Evolutionary conservation across 148 eudicot genomes (phyloP).

Genomic region (Nepenthes gracilis): DNA sequence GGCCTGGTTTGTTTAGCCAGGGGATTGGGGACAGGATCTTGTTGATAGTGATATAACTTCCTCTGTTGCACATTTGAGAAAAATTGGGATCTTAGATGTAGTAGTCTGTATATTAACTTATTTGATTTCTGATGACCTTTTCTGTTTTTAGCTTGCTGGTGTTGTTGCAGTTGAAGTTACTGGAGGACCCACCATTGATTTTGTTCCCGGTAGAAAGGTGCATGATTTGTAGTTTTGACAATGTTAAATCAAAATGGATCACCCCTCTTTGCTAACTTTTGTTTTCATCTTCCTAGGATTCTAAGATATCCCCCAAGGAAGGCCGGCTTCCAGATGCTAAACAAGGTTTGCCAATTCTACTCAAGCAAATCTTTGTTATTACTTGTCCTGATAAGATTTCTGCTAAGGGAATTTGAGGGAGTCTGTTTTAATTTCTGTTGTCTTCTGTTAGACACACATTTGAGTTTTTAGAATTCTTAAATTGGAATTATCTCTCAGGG

Average conservation of each 20-base stretch:
- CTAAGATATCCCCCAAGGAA: constrained; percentile 65
- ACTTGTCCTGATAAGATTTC: background rate
- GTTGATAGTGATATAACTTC: background rate
- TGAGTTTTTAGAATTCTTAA: too few relatives aligned
- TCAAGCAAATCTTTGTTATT: background rate
- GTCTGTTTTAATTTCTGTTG: background rate
- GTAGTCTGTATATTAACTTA: too few relatives aligned
- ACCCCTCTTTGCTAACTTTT: background rate
- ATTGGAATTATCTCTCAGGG: too few relatives aligned
- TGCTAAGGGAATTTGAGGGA: background rate
- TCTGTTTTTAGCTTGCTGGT: constrained; percentile 71
- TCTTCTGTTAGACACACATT: background rate
- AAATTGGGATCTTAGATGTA: too few relatives aligned
- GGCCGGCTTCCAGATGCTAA: constrained; percentile 91
- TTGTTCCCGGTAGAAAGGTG: constrained; percentile 94
- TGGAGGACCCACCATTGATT: constrained; percentile 78
- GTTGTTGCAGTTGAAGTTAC: constrained; percentile 96
- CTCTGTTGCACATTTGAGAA: background rate
- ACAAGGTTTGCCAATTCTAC: constrained; percentile 31
- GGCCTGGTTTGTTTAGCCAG: too few relatives aligned
- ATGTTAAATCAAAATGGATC: background rate
- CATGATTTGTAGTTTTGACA: constrained; percentile 1
- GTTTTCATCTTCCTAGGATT: constrained; percentile 45
- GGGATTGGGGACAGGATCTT: background rate
- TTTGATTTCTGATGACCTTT: background rate